Base-by-base conservation (phyloP, 2,329 filamentous ascomycete genomes). In the Hymenoscyphus fructigenus region DNA sequence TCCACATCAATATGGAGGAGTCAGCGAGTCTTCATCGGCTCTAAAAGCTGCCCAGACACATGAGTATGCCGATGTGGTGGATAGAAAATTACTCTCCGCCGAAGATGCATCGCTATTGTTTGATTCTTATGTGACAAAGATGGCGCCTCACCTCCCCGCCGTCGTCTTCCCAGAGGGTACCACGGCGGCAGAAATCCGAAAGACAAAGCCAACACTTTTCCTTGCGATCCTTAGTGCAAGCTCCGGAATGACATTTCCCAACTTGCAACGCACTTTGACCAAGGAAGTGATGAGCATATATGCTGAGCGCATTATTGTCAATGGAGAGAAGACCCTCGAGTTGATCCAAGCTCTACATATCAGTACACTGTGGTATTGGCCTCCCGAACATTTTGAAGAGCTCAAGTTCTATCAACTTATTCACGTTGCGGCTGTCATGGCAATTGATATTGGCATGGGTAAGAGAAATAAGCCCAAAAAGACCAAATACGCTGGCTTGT, bases 201-300 rank as follows among this genome's bases (percentile, higher is more conserved):
- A 79, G 68, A 77, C 80, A 1, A 88, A 85, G 72, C 90, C 90
- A 1, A 81, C 85, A 1, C 79, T 93, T 9, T 92, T 92, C 72
- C 80, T 91, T n/a, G 82, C 90, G 34, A 80, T 92, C 71, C 85
- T 93, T 77, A 72, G 71, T 67, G 85, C 88, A 0, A 87, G 85
- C 9, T 84, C 88, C 5, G 83, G 87, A 4, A 85, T 85, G 10
- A 79, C 81, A 23, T 81, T 83, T 26, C 75, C 75, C 71, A 67
- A 72, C 5, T 69, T 84, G 4, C 80, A 81, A 47, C 75, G 75
- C 7, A 70, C 73, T 29, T 75, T 84, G 44, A 82, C 82, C 61
- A 78, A 78, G 47, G 82, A 84, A 68, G 74, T 84, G 44, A 76
- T 84, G 65, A 78, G 76, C 56, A 75, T 79, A 26, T 83, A 82